Conservation (phyloP, 2,329 filamentous ascomycete genomes). For the Cadophora malorum region DNA sequence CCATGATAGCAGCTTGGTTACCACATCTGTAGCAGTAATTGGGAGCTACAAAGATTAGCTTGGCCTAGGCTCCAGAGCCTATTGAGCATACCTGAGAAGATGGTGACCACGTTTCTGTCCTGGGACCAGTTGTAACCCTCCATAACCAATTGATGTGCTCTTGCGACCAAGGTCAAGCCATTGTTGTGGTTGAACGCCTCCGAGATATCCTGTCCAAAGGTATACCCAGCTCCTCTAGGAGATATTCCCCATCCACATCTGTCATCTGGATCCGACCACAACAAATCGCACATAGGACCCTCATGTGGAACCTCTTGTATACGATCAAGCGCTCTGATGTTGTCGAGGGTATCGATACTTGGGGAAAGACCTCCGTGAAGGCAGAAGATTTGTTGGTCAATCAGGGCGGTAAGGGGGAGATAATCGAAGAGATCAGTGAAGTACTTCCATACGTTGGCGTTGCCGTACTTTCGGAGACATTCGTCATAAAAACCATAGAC, state of each 20-base stretch:
- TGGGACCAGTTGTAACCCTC: constrained; percentile 99
- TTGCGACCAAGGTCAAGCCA: constrained; percentile 90
- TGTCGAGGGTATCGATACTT: constrained; percentile 94
- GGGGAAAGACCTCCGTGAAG: constrained; percentile 95
- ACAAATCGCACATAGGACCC: constrained; percentile 95
- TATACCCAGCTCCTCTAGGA: constrained; percentile 92
- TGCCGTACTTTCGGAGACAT: constrained; percentile 97
- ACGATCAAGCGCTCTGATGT: constrained; percentile 92
- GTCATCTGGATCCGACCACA: constrained; percentile 99
- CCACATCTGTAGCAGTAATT: constrained; percentile 99
- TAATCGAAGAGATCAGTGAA: constrained; percentile 99
- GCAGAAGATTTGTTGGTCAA: constrained; percentile 99
- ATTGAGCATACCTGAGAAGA: constrained; percentile 80
- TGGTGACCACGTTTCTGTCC: constrained; percentile 96
- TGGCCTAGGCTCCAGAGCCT: neutral
- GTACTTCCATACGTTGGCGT: constrained; percentile 99
- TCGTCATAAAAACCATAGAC: constrained; percentile 99
- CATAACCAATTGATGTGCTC: constrained; percentile 98
- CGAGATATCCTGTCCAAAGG: constrained; percentile 95
- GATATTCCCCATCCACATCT: constrained; percentile 96
- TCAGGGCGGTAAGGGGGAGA: constrained; percentile 93
- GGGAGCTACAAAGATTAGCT: constrained; percentile 61
- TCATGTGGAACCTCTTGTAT: constrained; percentile 99
- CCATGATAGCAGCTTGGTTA: constrained; percentile 99
- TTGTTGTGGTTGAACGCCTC: constrained; percentile 99